These are phyloP conservation scores for Dinochytrium kinnereticum DNA, from an alignment of 371 early-diverging fungal genomes.

Conservation along the genomic window DNA sequence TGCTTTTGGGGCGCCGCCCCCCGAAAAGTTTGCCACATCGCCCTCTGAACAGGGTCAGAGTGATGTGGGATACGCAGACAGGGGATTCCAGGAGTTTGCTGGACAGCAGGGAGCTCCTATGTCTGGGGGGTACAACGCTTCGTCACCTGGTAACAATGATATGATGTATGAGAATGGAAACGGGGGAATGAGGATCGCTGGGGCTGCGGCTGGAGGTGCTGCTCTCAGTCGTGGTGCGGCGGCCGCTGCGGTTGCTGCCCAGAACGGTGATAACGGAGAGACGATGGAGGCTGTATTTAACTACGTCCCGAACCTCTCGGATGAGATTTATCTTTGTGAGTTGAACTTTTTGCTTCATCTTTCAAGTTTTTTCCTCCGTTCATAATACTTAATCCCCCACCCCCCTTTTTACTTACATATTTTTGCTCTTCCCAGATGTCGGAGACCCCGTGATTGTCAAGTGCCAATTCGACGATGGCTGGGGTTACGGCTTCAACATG, in stretches of 20 bases:
- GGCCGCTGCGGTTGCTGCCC: background rate
- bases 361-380: background rate
- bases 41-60: background rate
- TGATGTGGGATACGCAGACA: background rate
- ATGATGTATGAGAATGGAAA: no score
- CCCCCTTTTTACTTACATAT: background rate
- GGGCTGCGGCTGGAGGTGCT: conserved; percentile 1
- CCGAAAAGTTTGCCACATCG: background rate
- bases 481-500: conserved; percentile 44
- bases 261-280: conserved; percentile 19
- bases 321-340: conserved; percentile 47
- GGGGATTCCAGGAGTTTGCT: background rate
- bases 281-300: conserved; percentile 44
- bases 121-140: no score
- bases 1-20: background rate
- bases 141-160: background rate
- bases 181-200: background rate
- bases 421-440: conserved; percentile 15
- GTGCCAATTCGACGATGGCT: conserved; percentile 37
- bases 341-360: background rate
- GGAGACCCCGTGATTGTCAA: conserved; percentile 45
- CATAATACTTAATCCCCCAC: background rate
- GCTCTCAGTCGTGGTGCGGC: background rate
- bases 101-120: background rate
- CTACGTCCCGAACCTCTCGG: conserved; percentile 44